Conservation (phyloP, 768 basidiomycete species). For the Rhodotorula diobovata region DNA sequence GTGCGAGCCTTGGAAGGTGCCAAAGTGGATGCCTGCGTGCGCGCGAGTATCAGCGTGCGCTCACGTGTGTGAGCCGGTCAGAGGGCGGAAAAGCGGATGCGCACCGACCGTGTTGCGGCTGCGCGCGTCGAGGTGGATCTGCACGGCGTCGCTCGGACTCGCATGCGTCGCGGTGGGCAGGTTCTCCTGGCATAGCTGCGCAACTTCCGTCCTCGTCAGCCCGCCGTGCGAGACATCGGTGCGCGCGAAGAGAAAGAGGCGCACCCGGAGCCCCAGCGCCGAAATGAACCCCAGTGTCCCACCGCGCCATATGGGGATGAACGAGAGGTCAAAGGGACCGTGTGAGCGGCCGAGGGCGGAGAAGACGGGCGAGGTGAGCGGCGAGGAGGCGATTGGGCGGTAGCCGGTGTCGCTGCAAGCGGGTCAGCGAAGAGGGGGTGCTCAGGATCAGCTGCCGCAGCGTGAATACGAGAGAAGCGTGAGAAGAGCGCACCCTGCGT, state of each 20-base stretch:
- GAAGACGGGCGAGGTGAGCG: slow-evolving; percentile 49
- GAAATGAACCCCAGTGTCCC: slow-evolving; percentile 50
- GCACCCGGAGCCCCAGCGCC: slow-evolving; percentile 48
- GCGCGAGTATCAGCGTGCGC: too few species aligned
- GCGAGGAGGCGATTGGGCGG: slow-evolving; percentile 37
- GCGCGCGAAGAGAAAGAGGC: background rate
- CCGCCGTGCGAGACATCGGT: too few species aligned
- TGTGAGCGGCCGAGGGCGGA: slow-evolving; percentile 48
- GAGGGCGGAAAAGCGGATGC: background rate
- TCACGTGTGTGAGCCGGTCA: background rate
- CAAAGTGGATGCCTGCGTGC: slow-evolving; percentile 51
- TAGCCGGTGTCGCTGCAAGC: slow-evolving; percentile 50
- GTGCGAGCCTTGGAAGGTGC: slow-evolving; percentile 51
- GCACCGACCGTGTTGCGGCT: slow-evolving; percentile 47
- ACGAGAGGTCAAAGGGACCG: slow-evolving; percentile 50
- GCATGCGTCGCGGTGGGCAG: slow-evolving; percentile 49
- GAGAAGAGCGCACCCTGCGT: slow-evolving; percentile 43
- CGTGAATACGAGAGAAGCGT: accelerated
- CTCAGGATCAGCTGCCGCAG: too few species aligned
- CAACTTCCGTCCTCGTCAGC: too few species aligned
- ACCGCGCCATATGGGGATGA: slow-evolving; percentile 53
- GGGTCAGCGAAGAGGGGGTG: too few species aligned
- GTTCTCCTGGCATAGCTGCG: slow-evolving; percentile 43
- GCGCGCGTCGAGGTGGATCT: slow-evolving; percentile 48
- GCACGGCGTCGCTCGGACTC: slow-evolving; percentile 50